Conservation (phyloP, 164 flowering plant genomes). For the Liquidambar formosana region DNA sequence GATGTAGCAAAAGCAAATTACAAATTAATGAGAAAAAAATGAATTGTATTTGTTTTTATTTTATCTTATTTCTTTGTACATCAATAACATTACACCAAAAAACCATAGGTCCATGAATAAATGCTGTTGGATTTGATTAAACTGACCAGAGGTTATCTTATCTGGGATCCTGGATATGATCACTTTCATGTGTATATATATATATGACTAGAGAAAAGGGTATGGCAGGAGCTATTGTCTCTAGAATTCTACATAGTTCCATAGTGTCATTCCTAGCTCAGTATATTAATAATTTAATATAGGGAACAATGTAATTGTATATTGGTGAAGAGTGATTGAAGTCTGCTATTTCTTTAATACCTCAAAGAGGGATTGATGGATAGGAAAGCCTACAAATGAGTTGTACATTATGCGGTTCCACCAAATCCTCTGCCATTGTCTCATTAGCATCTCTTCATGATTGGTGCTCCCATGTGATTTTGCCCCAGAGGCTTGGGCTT, state of each 20-base stretch:
- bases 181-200: no score
- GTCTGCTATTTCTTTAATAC: neutral
- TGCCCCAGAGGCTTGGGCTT: conserved; percentile 30
- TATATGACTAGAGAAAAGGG: neutral
- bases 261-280: conserved; percentile 9
- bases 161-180: no score
- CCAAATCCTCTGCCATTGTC: conserved; percentile 52
- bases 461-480: conserved; percentile 57
- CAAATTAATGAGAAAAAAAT: no score
- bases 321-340: neutral
- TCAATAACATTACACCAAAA: no score
- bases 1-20: no score
- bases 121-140: no score
- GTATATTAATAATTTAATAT: no score
- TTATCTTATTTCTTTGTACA: no score
- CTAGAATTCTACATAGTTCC: neutral
- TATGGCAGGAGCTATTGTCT: conserved; percentile 3
- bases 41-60: no score
- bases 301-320: neutral
- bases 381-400: conserved; percentile 32
- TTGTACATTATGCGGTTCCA: conserved; percentile 50
- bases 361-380: conserved; percentile 8
- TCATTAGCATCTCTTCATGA: conserved; percentile 46
- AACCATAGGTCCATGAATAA: no score
- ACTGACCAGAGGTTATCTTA: no score